Base-by-base conservation (phyloP, 768 basidiomycete species). In the Sporobolomyces phaffii region DNA sequence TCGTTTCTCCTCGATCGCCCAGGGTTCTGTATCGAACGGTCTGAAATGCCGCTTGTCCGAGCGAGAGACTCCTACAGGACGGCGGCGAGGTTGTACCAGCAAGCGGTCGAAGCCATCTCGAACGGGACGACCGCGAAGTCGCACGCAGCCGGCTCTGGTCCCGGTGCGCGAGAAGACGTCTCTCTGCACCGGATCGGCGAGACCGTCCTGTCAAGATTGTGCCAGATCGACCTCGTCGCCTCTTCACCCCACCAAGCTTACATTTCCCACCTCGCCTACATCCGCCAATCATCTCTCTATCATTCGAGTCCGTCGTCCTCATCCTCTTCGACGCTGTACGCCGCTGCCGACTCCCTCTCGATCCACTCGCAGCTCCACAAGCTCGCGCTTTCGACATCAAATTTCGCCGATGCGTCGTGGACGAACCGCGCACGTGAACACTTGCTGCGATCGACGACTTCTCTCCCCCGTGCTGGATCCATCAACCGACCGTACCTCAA, bases 391-490 rank as follows among this genome's bases (percentile, higher is more conserved):
- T 18, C n/a, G 5, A 29, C 41, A 18, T 31, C n/a, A 11, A 34
- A 62, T 31, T 29, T 34, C 18, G 22, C 4, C 13, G 17, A 47
- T 2, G 8, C 38, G 31, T 40, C 43, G 43, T 13, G 22, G 59
- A 50, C 26, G 26, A 71, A 60, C 50, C 31, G 20, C 56, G 50
- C 20, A 6, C 20, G 63, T 44, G 66, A 72, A 41, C 6, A 24
- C 20, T 26, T 68, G 28, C 29, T 73, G 33, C 38, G 63, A 17
- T 18, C 17, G 13, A 9, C 11, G 29, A 71, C 69, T 36, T 34
- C 3, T 1, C 26, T 73, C 1, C 73, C 73, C 15, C 60, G 48
- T 5, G 73, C 73, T 28, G 73, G 73, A 0, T 59, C 64, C 53
- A 41, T 60, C n/a, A 73, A 73, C 38, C 0, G 14, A n/a, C 29